phyloP scores from a whole-genome alignment of 75 land plant genomes.

The Picea glauca region DNA sequence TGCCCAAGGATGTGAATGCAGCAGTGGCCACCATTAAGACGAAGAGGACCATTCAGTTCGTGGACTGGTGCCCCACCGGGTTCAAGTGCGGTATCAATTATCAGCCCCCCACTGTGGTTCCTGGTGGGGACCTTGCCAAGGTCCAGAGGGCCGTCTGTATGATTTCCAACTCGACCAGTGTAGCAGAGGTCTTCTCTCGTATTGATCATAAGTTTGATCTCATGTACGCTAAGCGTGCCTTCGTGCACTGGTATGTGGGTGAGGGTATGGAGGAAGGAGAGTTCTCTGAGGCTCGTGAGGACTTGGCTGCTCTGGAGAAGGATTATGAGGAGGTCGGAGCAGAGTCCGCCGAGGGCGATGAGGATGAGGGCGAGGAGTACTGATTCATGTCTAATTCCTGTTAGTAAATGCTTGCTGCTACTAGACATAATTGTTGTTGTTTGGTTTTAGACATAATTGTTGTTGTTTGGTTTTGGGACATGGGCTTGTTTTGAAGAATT shows the following conservation, averaged over 20 bases:
- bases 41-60: conserved; percentile 54
- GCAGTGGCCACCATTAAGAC: conserved; percentile 60
- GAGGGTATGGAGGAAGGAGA: conserved; percentile 70
- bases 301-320: conserved; percentile 24
- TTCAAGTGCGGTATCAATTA: conserved; percentile 48
- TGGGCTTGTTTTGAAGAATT: no score
- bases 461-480: no score
- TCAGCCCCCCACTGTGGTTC: conserved; percentile 59
- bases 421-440: no score
- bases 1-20: conserved; percentile 64
- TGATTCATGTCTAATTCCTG: neutral
- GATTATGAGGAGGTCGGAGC: conserved; percentile 39
- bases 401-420: no score
- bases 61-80: conserved; percentile 48
- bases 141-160: conserved; percentile 52
- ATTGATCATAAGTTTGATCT: conserved; percentile 53
- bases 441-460: no score
- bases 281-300: conserved; percentile 50
- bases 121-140: conserved; percentile 61
- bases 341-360: conserved; percentile 40
- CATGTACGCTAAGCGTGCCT: conserved; percentile 47
- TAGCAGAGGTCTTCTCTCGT: conserved; percentile 44
- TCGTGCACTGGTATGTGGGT: conserved; percentile 71
- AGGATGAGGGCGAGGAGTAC: conserved; percentile 43
- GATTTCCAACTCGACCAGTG: conserved; percentile 50